Evolutionary conservation across 2,329 filamentous ascomycete species (phyloP).

Genomic region (Laburnicola sp.): DNA sequence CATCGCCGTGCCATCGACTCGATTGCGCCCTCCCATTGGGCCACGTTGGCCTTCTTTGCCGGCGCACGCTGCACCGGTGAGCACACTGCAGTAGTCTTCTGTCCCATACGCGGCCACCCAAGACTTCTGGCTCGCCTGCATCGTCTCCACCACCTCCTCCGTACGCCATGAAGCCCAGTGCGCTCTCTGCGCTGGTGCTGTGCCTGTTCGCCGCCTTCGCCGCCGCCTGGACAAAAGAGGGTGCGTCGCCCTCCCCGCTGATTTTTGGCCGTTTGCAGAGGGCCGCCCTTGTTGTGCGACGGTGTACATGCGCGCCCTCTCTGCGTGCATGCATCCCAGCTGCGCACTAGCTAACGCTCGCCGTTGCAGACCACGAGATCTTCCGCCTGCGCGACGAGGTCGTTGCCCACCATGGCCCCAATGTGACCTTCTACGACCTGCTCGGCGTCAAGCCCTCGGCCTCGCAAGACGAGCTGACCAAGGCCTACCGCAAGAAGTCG

Average conservation of each 20-base stretch:
- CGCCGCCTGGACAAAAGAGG: constrained; percentile 87
- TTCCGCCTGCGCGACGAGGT: constrained; percentile 94
- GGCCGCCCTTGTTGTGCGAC: neutral
- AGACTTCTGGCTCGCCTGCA: constrained; percentile 10
- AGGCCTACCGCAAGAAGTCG: constrained; percentile 89
- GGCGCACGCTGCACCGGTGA: constrained; percentile 35
- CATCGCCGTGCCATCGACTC: neutral
- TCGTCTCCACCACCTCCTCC: constrained; percentile 11
- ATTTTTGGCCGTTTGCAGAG: constrained; percentile 10
- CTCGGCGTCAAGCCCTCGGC: constrained; percentile 74
- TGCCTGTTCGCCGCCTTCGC: constrained; percentile 68
- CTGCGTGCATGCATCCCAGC: constrained; percentile 17
- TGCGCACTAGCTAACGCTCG: constrained; percentile 23
- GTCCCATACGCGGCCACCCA: constrained; percentile 27
- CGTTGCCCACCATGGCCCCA: constrained; percentile 69
- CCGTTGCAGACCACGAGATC: constrained; percentile 82
- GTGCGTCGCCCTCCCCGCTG: constrained; percentile 50
- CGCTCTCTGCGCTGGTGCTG: constrained; percentile 67
- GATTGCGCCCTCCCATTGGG: constrained; percentile 19
- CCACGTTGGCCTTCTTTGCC: constrained; percentile 30
- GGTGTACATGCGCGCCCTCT: neutral
- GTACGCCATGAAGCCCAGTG: constrained; percentile 68
- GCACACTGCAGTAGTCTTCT: constrained; percentile 32
- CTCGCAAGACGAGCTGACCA: constrained; percentile 84
- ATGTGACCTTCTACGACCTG: constrained; percentile 92